Percentiles rank a stretch among this genome's conserved stretches.
These are phyloP conservation scores for Tetracladium setigerum DNA, from an alignment of 495 filamentous ascomycete genomes.

Conservation along the genomic window DNA sequence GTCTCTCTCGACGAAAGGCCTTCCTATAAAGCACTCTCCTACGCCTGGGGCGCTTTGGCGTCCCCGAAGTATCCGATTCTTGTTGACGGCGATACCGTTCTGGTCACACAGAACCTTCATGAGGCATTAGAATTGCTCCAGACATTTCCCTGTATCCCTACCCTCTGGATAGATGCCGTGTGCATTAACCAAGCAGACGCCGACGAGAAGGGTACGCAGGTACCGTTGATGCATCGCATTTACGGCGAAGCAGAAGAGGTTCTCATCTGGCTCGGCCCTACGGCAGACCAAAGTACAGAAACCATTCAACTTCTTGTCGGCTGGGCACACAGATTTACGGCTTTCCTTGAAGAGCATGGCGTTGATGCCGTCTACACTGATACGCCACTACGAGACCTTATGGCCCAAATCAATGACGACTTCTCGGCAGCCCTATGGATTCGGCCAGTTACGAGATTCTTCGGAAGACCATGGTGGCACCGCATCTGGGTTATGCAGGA, in stretches of 20 bases:
- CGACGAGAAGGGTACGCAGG: constrained; percentile 14
- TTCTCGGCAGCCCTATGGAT: too few relatives aligned
- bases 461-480: too few relatives aligned
- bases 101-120: constrained; percentile 8
- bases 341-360: too few relatives aligned
- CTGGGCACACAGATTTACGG: too few relatives aligned
- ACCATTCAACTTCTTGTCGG: too few relatives aligned
- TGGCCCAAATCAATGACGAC: too few relatives aligned
- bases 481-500: too few relatives aligned
- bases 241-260: constrained; percentile 15
- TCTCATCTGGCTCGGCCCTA: constrained; percentile 21
- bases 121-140: constrained; percentile 8
- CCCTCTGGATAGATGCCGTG: constrained; percentile 16
- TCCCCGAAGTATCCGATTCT: background rate
- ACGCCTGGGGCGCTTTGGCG: constrained; percentile 12
- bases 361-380: too few relatives aligned
- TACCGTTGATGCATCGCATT: constrained; percentile 13
- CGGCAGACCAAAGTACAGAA: too few relatives aligned
- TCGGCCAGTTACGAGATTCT: too few relatives aligned
- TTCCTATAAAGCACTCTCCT: constrained; percentile 18
- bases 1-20: constrained; percentile 9
- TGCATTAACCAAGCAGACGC: constrained; percentile 20
- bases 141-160: too few relatives aligned
- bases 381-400: too few relatives aligned
- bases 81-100: background rate